phyloP scores from a whole-genome alignment of 768 basidiomycete genomes.

The Kwoniella dejecticola region DNA sequence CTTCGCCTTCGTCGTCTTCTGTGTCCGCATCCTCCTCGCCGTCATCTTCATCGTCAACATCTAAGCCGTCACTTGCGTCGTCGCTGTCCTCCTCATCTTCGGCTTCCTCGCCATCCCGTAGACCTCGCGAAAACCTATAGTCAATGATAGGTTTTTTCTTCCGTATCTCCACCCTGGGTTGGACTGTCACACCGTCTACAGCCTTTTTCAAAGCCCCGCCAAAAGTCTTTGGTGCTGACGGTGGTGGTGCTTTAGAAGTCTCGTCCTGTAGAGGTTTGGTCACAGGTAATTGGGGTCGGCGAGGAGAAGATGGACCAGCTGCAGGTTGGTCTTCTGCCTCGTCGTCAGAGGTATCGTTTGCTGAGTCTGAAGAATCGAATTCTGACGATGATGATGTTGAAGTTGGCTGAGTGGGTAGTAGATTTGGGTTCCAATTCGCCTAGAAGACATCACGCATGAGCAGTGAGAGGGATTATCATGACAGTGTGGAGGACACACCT shows the following conservation, averaged over 20 bases:
- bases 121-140: slow-evolving; percentile 14
- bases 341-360: slow-evolving; percentile 33
- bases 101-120: slow-evolving; percentile 6
- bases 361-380: slow-evolving; percentile 46
- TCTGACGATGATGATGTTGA: slow-evolving; percentile 30
- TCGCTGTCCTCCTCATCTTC: slow-evolving; percentile 22
- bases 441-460: background rate
- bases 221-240: background rate
- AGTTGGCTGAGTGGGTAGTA: slow-evolving; percentile 32
- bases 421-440: slow-evolving; percentile 35
- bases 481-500: slow-evolving; percentile 18
- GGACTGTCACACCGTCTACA: slow-evolving; percentile 64
- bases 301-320: slow-evolving; percentile 18
- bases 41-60: slow-evolving; percentile 37
- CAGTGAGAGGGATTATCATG: background rate
- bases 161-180: slow-evolving; percentile 60
- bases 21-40: slow-evolving; percentile 27
- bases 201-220: slow-evolving; percentile 71
- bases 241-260: background rate
- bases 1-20: slow-evolving; percentile 27
- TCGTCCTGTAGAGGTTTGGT: background rate
- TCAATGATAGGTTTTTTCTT: slow-evolving; percentile 48
- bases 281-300: background rate
- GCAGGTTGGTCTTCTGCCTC: slow-evolving; percentile 23
- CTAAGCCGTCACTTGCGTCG: slow-evolving; percentile 17